phyloP scores from a whole-genome alignment of 1,284 basidiomycete species.

The Cryptococcus amylolentus region DNA sequence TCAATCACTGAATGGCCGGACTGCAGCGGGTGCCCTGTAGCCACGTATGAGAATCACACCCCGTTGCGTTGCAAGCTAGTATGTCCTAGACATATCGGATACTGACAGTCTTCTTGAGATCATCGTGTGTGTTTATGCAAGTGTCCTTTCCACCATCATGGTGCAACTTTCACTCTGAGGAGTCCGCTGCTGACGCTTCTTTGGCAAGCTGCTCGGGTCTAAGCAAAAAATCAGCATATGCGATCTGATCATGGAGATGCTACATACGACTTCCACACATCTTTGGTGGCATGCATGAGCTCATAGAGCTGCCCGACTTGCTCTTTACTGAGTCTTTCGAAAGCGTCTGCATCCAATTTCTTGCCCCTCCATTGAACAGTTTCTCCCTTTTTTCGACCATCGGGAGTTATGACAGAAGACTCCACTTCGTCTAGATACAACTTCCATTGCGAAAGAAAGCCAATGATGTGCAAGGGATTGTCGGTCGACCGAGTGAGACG shows the following conservation, averaged over 20 bases:
- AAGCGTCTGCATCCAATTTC: constrained; percentile 66
- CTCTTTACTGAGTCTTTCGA: constrained; percentile 84
- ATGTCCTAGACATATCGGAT: too few relatives aligned
- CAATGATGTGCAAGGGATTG: constrained; percentile 84
- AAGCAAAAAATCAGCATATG: background rate
- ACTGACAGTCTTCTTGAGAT: too few relatives aligned
- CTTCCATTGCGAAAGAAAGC: constrained; percentile 91
- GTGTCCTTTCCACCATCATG: too few relatives aligned
- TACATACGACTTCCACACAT: constrained; percentile 66
- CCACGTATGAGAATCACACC: too few relatives aligned
- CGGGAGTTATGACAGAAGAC: constrained; percentile 22
- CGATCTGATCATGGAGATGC: background rate
- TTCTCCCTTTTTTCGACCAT: constrained; percentile 45
- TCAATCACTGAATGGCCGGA: too few relatives aligned
- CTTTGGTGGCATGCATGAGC: constrained; percentile 82
- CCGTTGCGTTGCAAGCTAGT: too few relatives aligned
- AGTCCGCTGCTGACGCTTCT: constrained; percentile 10
- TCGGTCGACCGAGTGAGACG: constrained; percentile 70
- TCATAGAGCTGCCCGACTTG: constrained; percentile 88
- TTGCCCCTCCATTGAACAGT: constrained; percentile 59
- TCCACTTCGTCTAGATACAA: constrained; percentile 71
- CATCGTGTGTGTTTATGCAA: too few relatives aligned
- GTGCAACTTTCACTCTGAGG: too few relatives aligned
- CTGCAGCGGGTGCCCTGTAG: too few relatives aligned
- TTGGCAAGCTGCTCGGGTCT: constrained; percentile 19